phyloP scores from a whole-genome alignment of 495 filamentous ascomycete genomes.

The Parachaetomium inaequale region DNA sequence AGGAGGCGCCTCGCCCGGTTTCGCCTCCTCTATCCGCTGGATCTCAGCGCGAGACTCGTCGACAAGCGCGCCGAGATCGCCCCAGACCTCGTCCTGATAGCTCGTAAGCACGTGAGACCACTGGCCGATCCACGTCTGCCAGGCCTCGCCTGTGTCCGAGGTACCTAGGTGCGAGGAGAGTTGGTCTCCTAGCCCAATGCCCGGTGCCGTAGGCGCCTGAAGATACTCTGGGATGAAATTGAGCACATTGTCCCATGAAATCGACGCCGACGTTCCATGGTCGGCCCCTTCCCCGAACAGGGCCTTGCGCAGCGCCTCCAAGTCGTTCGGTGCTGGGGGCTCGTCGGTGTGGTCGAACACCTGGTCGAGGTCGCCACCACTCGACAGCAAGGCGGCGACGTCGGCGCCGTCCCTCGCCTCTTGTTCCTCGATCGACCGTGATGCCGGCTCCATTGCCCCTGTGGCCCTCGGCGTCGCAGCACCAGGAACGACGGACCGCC shows the following conservation, averaged over 20 bases:
- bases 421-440: constrained; percentile 33
- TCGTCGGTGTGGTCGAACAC: constrained; percentile 21
- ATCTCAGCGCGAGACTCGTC: constrained; percentile 61
- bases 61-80: constrained; percentile 60
- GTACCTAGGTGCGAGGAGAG: constrained; percentile 33
- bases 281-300: constrained; percentile 33
- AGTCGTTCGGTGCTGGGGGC: constrained; percentile 23
- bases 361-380: constrained; percentile 22
- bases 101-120: constrained; percentile 62
- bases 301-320: constrained; percentile 30
- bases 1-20: constrained; percentile 24
- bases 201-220: constrained; percentile 12
- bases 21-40: constrained; percentile 23
- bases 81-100: constrained; percentile 79
- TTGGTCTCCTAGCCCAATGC: constrained; percentile 6
- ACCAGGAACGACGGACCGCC: constrained; percentile 10
- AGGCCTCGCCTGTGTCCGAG: constrained; percentile 38
- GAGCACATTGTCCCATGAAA: constrained; percentile 40
- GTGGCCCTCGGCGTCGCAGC: not conserved
- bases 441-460: not conserved
- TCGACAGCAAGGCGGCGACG: constrained; percentile 41
- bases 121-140: constrained; percentile 46
- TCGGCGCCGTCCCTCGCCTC: constrained; percentile 42
- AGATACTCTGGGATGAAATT: constrained; percentile 43
- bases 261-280: not conserved